phyloP scores from a whole-genome alignment of 2,329 filamentous ascomycete genomes.

The Aspergillus fischeri region DNA sequence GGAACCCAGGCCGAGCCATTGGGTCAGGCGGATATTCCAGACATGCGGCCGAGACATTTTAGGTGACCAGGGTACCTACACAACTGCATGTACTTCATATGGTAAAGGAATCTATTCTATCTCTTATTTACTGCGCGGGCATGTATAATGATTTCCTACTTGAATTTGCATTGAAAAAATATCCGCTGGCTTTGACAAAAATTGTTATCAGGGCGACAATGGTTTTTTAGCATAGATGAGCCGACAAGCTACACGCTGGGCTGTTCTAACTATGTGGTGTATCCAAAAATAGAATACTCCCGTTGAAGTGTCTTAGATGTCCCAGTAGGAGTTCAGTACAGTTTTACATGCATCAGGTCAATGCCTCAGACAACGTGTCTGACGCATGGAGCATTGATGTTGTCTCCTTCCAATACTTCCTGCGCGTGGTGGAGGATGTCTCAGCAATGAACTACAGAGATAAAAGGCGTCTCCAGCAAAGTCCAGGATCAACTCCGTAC shows the following conservation, averaged over 20 bases:
- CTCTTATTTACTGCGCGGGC: neutral
- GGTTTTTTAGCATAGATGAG: neutral
- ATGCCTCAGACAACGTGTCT: neutral
- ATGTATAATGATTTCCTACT: neutral
- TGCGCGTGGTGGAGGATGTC: neutral
- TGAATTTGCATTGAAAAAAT: neutral
- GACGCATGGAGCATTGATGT: neutral
- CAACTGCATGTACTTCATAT: too few species aligned
- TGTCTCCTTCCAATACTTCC: neutral
- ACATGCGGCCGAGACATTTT: too few species aligned
- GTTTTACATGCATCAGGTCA: neutral
- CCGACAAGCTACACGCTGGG: neutral
- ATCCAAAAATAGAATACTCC: neutral
- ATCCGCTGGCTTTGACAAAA: neutral
- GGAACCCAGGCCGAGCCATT: neutral
- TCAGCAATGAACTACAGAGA: neutral
- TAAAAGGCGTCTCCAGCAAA: neutral
- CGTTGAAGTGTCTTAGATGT: neutral
- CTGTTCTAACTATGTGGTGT: neutral
- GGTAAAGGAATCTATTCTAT: neutral
- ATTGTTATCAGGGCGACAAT: too few species aligned
- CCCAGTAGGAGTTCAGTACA: neutral
- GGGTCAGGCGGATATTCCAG: too few species aligned
- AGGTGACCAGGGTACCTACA: too few species aligned
- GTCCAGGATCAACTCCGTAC: neutral